Percentiles rank a stretch among this genome's conserved stretches.
Evolutionary conservation across 345 rosid species (phyloP).

Genomic region (Sisymbrium altissimum): DNA sequence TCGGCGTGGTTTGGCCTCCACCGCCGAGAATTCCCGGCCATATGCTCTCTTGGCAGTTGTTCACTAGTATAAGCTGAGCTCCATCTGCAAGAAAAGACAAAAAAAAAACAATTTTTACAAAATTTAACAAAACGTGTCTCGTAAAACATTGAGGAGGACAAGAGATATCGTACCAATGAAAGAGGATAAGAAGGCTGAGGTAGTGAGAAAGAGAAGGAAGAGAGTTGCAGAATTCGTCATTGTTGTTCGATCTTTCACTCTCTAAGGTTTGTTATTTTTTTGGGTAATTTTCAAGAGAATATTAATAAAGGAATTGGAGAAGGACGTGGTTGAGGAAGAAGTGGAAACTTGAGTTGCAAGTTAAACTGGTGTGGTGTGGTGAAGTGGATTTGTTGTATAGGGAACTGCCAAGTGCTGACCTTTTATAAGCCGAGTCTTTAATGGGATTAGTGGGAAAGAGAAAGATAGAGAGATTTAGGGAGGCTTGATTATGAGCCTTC

Average conservation of each 20-base stretch:
- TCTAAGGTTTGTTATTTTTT: constrained; percentile 12
- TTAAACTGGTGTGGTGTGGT: constrained; percentile 19
- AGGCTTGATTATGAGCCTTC: constrained; percentile 19
- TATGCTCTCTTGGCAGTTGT: constrained; percentile 72
- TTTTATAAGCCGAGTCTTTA: constrained; percentile 23
- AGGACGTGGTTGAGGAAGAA: constrained; percentile 27
- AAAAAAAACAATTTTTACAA: background rate
- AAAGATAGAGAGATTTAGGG: background rate
- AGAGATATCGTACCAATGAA: constrained; percentile 30
- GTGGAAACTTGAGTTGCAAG: constrained; percentile 33
- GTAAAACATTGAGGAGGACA: background rate
- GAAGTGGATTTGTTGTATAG: constrained; percentile 26
- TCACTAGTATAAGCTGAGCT: constrained; percentile 67
- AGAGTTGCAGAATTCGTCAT: constrained; percentile 38
- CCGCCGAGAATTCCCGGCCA: constrained; percentile 88
- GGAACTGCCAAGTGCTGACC: constrained; percentile 22
- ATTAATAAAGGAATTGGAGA: background rate
- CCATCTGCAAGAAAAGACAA: constrained; percentile 49
- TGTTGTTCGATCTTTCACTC: constrained; percentile 8
- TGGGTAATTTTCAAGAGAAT: background rate
- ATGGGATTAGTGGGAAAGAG: constrained; percentile 27
- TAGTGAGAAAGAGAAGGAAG: constrained; percentile 33
- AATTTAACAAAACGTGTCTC: background rate
- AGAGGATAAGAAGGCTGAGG: constrained; percentile 20
- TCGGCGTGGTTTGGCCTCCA: constrained; percentile 55